Conservation (phyloP, 345 rosid genomes). For the Durio zibethinus region DNA sequence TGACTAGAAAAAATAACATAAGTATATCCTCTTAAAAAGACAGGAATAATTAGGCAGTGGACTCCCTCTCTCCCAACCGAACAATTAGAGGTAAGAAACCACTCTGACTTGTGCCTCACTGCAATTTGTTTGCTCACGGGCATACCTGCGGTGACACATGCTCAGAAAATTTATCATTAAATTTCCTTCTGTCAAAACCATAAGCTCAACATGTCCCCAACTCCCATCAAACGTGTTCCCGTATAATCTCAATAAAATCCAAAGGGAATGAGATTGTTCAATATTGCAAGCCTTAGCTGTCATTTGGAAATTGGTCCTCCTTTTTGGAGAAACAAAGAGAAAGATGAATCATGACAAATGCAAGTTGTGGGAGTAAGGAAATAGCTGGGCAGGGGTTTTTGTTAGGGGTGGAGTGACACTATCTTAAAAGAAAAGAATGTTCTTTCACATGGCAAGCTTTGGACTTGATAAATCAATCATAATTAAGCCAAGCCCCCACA, state of each 20-base stretch:
- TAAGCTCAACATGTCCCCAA: conserved; percentile 28
- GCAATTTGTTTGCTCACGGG: background rate
- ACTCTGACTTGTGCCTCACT: background rate
- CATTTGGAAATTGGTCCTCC: conserved; percentile 18
- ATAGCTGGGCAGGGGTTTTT: background rate
- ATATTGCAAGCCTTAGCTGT: conserved; percentile 24
- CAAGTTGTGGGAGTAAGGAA: background rate
- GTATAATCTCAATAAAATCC: background rate
- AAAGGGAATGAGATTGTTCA: conserved; percentile 8
- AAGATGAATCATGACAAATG: background rate
- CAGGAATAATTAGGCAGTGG: no score
- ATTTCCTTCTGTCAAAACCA: conserved; percentile 20
- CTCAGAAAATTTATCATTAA: background rate
- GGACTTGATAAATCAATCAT: conserved; percentile 15
- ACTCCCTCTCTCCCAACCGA: conserved; percentile 25
- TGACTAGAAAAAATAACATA: no score
- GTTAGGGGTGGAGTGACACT: conserved; percentile 13
- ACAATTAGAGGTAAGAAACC: conserved; percentile 8
- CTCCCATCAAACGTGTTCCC: conserved; percentile 29
- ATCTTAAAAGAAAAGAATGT: conserved; percentile 35
- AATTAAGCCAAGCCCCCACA: conserved; percentile 22
- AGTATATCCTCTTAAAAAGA: no score
- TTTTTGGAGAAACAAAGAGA: background rate
- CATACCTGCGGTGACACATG: background rate
- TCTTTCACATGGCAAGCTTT: conserved; percentile 36